These are phyloP conservation scores for Thielaviopsis populi DNA, from an alignment of 2,329 filamentous ascomycete species.

Conservation along the genomic window DNA sequence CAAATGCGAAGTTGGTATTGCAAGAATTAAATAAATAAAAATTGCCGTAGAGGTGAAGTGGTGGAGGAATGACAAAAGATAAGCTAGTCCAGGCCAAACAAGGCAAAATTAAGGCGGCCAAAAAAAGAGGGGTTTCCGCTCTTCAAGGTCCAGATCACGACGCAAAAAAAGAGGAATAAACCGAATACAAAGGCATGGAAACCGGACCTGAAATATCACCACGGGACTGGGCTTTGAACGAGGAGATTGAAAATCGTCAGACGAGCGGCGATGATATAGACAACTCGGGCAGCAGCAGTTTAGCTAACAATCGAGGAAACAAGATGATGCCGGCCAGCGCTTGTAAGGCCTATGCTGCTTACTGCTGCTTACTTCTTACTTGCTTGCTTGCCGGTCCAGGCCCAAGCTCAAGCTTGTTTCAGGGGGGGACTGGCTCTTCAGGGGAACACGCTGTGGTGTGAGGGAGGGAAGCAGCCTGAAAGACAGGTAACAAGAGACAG, in stretches of 20 bases:
- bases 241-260: not conserved
- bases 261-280: too few species aligned
- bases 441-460: not conserved
- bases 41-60: not conserved
- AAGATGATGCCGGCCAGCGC: not conserved
- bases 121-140: conserved; percentile 1
- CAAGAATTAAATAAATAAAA: not conserved
- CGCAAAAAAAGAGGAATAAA: not conserved
- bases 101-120: not conserved
- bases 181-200: not conserved
- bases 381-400: not conserved
- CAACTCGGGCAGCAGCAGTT: too few species aligned
- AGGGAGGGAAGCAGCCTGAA: not conserved
- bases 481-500: not conserved
- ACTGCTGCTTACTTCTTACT: not conserved
- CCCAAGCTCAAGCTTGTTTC: conserved; percentile 5
- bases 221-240: not conserved
- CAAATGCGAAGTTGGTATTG: not conserved
- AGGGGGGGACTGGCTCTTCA: not conserved
- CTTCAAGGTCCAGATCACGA: not conserved
- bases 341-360: not conserved
- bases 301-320: too few species aligned
- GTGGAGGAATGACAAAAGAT: not conserved
- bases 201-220: too few species aligned
- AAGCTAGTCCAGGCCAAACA: not conserved